Evolutionary conservation across 78 protist species (phyloP).

Genomic region (Dictyostelium capitatum): DNA sequence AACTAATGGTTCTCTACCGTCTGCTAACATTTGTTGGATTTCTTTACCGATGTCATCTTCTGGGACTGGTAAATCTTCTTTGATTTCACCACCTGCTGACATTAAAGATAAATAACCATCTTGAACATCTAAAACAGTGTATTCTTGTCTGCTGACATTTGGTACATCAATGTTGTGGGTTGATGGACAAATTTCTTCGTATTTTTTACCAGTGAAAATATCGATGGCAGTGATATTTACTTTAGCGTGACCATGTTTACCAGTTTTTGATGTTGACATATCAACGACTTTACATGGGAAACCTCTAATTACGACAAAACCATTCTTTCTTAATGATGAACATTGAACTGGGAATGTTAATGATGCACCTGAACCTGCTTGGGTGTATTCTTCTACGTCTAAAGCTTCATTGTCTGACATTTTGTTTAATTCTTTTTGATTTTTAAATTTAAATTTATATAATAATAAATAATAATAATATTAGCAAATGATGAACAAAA

Average conservation of each 20-base stretch:
- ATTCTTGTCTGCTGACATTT: constrained; percentile 90
- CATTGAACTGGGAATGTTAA: constrained; percentile 81
- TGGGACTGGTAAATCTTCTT: constrained; percentile 80
- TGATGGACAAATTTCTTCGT: constrained; percentile 96
- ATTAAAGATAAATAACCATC: constrained; percentile 72
- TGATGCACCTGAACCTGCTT: constrained; percentile 81
- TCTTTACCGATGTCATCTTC: constrained; percentile 84
- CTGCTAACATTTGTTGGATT: constrained; percentile 44
- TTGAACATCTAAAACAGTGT: constrained; percentile 59
- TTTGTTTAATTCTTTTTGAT: background rate
- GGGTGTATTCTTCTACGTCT: constrained; percentile 61
- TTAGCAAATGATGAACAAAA: background rate
- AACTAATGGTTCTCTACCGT: constrained; percentile 70
- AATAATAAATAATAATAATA: background rate
- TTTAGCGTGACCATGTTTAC: constrained; percentile 99
- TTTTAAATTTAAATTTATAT: background rate
- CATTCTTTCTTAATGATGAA: constrained; percentile 85
- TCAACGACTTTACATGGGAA: constrained; percentile 87
- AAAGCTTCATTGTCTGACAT: constrained; percentile 65
- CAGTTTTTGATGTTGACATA: constrained; percentile 98
- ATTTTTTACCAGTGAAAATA: constrained; percentile 98
- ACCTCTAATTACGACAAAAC: constrained; percentile 83
- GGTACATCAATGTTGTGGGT: constrained; percentile 98
- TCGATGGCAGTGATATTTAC: constrained; percentile 95
- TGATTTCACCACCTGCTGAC: constrained; percentile 44